These are phyloP conservation scores for Paramecium bursaria DNA, from an alignment of 73 alveolate species.

Conservation along the genomic window DNA sequence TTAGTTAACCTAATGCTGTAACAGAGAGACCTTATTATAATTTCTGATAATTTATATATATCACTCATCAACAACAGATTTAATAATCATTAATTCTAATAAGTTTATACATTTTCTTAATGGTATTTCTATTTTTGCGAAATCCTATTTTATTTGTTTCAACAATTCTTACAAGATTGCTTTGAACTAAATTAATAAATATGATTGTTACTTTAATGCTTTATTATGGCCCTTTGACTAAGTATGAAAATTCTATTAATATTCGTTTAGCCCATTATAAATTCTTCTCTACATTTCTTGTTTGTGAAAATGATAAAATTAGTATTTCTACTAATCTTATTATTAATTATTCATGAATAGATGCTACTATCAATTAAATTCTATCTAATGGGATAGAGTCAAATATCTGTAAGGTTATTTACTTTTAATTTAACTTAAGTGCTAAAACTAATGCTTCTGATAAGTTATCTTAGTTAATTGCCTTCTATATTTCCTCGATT, in stretches of 20 bases:
- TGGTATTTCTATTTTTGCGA: conserved; percentile 25
- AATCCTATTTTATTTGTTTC: conserved; percentile 31
- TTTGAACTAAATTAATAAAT: not conserved
- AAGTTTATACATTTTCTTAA: conserved; percentile 29
- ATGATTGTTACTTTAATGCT: conserved; percentile 10
- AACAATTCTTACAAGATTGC: conserved; percentile 11
- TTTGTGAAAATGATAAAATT: conserved; percentile 20
- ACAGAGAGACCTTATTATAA: conserved; percentile 19
- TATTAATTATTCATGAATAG: conserved; percentile 63
- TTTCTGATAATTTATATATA: too few relatives aligned
- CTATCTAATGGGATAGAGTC: conserved; percentile 25
- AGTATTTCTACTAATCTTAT: conserved; percentile 45
- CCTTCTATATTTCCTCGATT: conserved; percentile 35
- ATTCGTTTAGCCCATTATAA: conserved; percentile 59
- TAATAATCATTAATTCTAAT: conserved; percentile 6
- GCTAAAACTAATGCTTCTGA: conserved; percentile 40
- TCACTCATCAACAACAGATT: too few relatives aligned
- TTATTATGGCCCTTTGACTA: conserved; percentile 23
- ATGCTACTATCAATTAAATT: conserved; percentile 24
- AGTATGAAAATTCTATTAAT: conserved; percentile 9
- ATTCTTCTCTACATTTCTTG: conserved; percentile 40
- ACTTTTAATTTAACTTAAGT: conserved; percentile 45
- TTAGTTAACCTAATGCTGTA: conserved; percentile 44
- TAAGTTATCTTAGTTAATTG: conserved; percentile 8
- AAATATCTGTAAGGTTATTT: conserved; percentile 17